These are phyloP conservation scores for Irpex rosettiformis DNA, from an alignment of 1,284 basidiomycete genomes.

Conservation along the genomic window DNA sequence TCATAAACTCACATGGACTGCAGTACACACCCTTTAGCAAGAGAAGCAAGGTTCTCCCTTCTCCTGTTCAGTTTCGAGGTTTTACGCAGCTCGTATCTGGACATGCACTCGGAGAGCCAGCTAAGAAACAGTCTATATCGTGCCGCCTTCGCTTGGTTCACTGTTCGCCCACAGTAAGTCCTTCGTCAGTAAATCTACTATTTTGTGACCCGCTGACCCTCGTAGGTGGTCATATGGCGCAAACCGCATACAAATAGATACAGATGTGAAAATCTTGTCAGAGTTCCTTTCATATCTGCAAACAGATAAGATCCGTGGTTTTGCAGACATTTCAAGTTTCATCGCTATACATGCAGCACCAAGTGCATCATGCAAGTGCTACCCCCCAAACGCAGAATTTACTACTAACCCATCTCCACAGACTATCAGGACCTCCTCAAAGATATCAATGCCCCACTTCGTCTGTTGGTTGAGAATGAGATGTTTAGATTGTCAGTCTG, in stretches of 20 bases:
- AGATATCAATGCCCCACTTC: constrained; percentile 69
- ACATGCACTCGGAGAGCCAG: constrained; percentile 78
- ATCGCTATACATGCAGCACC: constrained; percentile 46
- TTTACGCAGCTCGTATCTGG: constrained; percentile 84
- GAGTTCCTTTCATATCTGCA: constrained; percentile 82
- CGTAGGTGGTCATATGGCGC: constrained; percentile 88
- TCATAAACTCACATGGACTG: constrained; percentile 5
- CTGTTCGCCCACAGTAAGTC: constrained; percentile 75
- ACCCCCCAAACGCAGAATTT: no score
- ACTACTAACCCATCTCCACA: constrained; percentile 21
- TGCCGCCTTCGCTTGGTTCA: constrained; percentile 90
- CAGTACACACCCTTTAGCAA: constrained; percentile 89
- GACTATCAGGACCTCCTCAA: constrained; percentile 48
- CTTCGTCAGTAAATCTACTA: not conserved
- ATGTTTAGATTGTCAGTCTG: constrained; percentile 85
- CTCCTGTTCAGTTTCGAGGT: constrained; percentile 93
- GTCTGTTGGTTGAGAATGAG: constrained; percentile 89
- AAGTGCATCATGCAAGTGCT: constrained; percentile 17
- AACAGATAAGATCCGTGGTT: constrained; percentile 67
- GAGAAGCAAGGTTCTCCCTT: constrained; percentile 88
- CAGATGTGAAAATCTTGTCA: constrained; percentile 83
- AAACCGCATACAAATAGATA: constrained; percentile 84
- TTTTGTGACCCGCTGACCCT: not conserved
- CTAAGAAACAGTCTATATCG: constrained; percentile 78
- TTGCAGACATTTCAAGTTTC: constrained; percentile 69